Base-by-base conservation (phyloP, 495 filamentous ascomycete genomes). In the Penicillium paradoxum region DNA sequence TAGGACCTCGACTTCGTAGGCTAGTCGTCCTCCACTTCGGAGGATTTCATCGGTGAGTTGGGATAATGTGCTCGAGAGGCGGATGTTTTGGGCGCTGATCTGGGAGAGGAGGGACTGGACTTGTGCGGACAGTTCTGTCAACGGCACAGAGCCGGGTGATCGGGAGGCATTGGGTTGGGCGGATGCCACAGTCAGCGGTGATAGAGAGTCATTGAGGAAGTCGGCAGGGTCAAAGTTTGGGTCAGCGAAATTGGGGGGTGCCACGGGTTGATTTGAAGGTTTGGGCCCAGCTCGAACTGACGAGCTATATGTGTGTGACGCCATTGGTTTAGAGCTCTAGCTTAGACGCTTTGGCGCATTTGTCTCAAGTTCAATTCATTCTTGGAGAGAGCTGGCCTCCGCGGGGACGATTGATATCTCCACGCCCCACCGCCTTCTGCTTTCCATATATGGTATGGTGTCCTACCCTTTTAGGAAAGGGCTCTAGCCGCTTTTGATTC, bases 11-110 rank as follows among this genome's bases (percentile, higher is more conserved):
- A 98, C 92, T 61, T 97, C 90, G 69, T 98, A 98, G 22, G 91
- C 89, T 18, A 98, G 75, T 9, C 95, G 81, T 53, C 87, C 84
- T 19, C 89, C 87, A 56, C 88, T 85, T 41, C 93, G 83, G 17
- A 98, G 75, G 53, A 98, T 97, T 57, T 97, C 93, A 63, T 97
- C 92, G 13, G 92, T 97, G 50, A 97, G 76, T 51, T 87, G 84
- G 27, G 90, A 96, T 21, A 98, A 79, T 29, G 80, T 87, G 37
- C 75, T 85, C n/a, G 91, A 89, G 13, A 96, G 77, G 18, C 90
- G 79, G 14, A 88, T 83, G 13, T 89, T 93, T 65, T 96, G 90
- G 10, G 91, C 87, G 58, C 86, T 90, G 57, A 97, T 83, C 53
- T 92, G 85, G 2, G 91, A 88, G 48, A 97, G 81, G 27, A 91